Conservation (phyloP, 352 stramenopile species). For the Elongisporangium undulatum region DNA sequence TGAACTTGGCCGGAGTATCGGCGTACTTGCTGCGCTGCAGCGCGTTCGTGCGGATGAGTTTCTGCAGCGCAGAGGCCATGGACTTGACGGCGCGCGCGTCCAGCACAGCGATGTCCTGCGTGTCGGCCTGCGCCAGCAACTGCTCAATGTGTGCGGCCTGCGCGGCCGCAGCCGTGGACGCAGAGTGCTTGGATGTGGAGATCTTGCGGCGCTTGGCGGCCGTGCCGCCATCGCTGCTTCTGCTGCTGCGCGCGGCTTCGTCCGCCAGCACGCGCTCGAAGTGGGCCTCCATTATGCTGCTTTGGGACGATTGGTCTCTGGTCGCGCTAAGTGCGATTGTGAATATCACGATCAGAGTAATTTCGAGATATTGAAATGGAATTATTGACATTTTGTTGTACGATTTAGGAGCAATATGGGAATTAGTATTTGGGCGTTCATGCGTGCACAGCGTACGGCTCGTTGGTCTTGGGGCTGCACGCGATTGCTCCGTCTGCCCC, state of each 20-base stretch:
- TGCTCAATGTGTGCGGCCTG: slow-evolving; percentile 27
- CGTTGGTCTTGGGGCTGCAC: background rate
- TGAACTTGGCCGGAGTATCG: slow-evolving; percentile 74
- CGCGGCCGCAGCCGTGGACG: slow-evolving; percentile 9
- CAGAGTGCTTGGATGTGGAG: slow-evolving; percentile 12
- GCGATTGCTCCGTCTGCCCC: background rate
- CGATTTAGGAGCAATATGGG: background rate
- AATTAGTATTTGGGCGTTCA: background rate
- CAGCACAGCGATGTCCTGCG: slow-evolving; percentile 41
- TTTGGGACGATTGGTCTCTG: background rate
- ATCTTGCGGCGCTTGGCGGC: slow-evolving; percentile 18
- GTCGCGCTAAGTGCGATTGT: background rate
- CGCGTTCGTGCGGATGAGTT: slow-evolving; percentile 74
- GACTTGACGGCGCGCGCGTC: slow-evolving; percentile 72
- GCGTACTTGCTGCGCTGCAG: slow-evolving; percentile 74
- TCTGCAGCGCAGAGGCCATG: slow-evolving; percentile 61
- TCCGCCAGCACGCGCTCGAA: slow-evolving; percentile 54
- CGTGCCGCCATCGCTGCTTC: slow-evolving; percentile 3
- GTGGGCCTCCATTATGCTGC: slow-evolving; percentile 42
- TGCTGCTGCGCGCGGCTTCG: slow-evolving; percentile 1
- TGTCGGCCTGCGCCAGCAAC: slow-evolving; percentile 38
- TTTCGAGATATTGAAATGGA: background rate
- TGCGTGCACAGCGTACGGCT: background rate
- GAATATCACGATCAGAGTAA: too few species aligned
- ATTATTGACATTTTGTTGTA: background rate